Base-by-base conservation (phyloP, 2,329 filamentous ascomycete genomes). In the Scytalidium sp. region DNA sequence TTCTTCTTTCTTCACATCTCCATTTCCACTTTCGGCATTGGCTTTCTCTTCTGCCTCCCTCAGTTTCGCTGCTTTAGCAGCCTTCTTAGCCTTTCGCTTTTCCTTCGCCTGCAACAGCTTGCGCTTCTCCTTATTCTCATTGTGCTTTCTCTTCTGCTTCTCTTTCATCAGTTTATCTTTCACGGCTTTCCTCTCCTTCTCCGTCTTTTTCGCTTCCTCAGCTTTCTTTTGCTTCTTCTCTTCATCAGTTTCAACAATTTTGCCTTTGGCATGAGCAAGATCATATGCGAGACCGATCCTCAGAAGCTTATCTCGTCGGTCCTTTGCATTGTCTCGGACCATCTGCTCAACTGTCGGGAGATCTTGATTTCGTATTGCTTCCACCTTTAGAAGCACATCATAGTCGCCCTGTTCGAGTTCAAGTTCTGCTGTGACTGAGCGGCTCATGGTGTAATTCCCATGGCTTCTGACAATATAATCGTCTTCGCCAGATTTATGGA, bases 201-300 rank as follows among this genome's bases (percentile, higher is more conserved):
- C 45, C n/a, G 59, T 57, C 39, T 70, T 66, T 55, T 71, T 72
- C 49, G 70, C 69, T 58, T 75, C 70, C 19, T 72, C 68, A 2
- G 71, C 73, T 39, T 73, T 71, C 20, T 71, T 71, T 1, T 71
- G 72, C 43, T 69, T 68, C 62, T 74, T 76, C 55, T 79, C 73
- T 51, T 56, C 52, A n/a, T 56, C 52, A 3, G 45, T 46, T 58
- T 81, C 77, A 10, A 74, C 66, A 21, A 76, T 59, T 22, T 71
- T 69, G 2, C 80, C 80, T 60, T 83, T 84, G 61, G 74, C 76
- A 62, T 84, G 80, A 0, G 81, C 81, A 3, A 84, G 60, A 56
- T 84, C 80, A 50, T 84, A 84, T 0, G 79, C 75, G 23, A 79
- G 72, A 3, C 80, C 81, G n/a, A 83, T 76, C 21, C 79, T 74